Conservation (phyloP, 1,284 basidiomycete species). For the Pulchroboletus neoregius region DNA sequence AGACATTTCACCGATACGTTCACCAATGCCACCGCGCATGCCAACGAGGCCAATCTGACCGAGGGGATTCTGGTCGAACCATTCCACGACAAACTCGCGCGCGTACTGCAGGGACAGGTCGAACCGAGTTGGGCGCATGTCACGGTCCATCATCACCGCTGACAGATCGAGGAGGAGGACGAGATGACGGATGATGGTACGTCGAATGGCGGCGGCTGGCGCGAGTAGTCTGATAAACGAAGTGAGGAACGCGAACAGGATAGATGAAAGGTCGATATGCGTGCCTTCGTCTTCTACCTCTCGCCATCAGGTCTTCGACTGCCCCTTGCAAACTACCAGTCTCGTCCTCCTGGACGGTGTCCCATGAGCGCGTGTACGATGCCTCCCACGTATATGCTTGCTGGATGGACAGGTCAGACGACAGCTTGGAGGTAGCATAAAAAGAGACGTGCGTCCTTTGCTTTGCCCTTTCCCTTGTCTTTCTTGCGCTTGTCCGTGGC, state of each 20-base stretch:
- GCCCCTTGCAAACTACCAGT: slow-evolving; percentile 86
- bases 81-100: slow-evolving; percentile 88
- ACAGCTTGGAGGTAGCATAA: not conserved
- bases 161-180: slow-evolving; percentile 90
- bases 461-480: slow-evolving; percentile 43
- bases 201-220: slow-evolving; percentile 82
- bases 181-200: slow-evolving; percentile 95
- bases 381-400: slow-evolving; percentile 95
- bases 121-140: slow-evolving; percentile 91
- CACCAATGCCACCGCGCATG: slow-evolving; percentile 85
- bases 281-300: slow-evolving; percentile 79
- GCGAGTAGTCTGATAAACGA: slow-evolving; percentile 55
- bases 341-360: slow-evolving; percentile 95
- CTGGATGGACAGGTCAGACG: slow-evolving; percentile 34
- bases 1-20: slow-evolving; percentile 85
- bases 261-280: slow-evolving; percentile 18
- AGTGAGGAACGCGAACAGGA: slow-evolving; percentile 8
- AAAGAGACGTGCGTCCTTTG: slow-evolving; percentile 45
- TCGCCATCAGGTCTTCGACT: slow-evolving; percentile 85
- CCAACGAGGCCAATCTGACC: slow-evolving; percentile 96
- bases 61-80: slow-evolving; percentile 99
- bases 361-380: slow-evolving; percentile 93
- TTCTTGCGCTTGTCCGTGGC: slow-evolving; percentile 39
- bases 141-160: slow-evolving; percentile 89
- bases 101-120: slow-evolving; percentile 88